phyloP scores from a whole-genome alignment of 2,329 filamentous ascomycete genomes.

The Ambrosiella beaveri region DNA sequence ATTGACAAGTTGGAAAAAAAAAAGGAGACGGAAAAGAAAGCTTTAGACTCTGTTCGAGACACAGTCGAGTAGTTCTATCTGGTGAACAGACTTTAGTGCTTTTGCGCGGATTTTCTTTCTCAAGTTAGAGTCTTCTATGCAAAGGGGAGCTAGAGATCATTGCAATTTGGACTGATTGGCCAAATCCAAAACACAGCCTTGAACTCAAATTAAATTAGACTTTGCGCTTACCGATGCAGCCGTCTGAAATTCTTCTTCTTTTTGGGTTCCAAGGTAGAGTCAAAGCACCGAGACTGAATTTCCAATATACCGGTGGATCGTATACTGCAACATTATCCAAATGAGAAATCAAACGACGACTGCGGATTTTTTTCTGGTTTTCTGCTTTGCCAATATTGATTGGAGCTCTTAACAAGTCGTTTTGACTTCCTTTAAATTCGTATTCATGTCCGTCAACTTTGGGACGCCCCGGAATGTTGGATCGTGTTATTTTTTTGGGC shows the following conservation, averaged over 20 bases:
- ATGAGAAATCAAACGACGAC: no score
- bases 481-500: no score
- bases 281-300: not conserved
- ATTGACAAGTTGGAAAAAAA: not conserved
- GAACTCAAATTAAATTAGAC: not conserved
- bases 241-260: not conserved
- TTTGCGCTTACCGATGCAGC: not conserved
- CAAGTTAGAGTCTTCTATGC: not conserved
- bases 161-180: not conserved
- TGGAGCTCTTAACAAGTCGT: no score
- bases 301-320: not conserved
- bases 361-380: no score
- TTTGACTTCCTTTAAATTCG: no score
- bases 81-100: not conserved
- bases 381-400: no score
- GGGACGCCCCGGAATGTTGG: no score
- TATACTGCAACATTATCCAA: no score
- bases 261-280: not conserved
- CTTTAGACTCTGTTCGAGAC: no score
- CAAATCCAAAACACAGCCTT: not conserved
- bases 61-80: no score
- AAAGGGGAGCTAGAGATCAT: not conserved
- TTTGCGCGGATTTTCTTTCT: not conserved
- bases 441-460: no score
- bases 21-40: no score